Percentiles rank a stretch among this genome's conserved stretches.
These are phyloP conservation scores for Trichoderma gracile DNA, from an alignment of 2,329 filamentous ascomycete genomes.

Conservation along the genomic window DNA sequence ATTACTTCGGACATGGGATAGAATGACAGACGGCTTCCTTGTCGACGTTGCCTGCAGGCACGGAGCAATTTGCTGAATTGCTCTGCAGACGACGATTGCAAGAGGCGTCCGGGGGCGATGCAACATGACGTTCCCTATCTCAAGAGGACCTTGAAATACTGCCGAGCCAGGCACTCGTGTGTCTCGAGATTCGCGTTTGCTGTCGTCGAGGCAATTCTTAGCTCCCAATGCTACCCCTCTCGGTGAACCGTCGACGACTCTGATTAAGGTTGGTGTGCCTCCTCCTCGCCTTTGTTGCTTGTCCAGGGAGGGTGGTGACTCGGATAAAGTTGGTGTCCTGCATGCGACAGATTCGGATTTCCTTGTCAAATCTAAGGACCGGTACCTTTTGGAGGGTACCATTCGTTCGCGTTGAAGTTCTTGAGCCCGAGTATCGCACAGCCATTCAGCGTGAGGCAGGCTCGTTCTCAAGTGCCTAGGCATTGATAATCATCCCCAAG, in stretches of 20 bases:
- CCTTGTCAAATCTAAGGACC: slow-evolving; percentile 3
- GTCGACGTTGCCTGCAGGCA: slow-evolving; percentile 1
- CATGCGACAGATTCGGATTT: slow-evolving; percentile 17
- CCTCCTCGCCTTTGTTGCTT: background rate
- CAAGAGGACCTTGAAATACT: slow-evolving; percentile 6
- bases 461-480: background rate
- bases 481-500: slow-evolving; percentile 11
- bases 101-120: background rate
- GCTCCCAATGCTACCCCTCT: slow-evolving; percentile 19
- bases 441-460: slow-evolving; percentile 9
- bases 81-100: background rate
- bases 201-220: slow-evolving; percentile 18
- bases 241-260: slow-evolving; percentile 9
- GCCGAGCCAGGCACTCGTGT: slow-evolving; percentile 11
- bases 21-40: background rate
- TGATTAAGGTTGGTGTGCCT: slow-evolving; percentile 20
- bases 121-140: slow-evolving; percentile 7
- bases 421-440: slow-evolving; percentile 19
- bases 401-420: slow-evolving; percentile 19
- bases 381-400: slow-evolving; percentile 15
- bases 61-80: slow-evolving; percentile 20
- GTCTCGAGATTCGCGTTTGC: slow-evolving; percentile 12
- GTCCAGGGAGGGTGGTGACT: slow-evolving; percentile 5
- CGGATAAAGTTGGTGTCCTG: slow-evolving; percentile 24
- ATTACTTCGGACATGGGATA: slow-evolving; percentile 3